Evolutionary conservation across 352 stramenopile species (phyloP), one percentile per base, ranked within the genome.

Genomic region (Pythium scleroteichum): DNA sequence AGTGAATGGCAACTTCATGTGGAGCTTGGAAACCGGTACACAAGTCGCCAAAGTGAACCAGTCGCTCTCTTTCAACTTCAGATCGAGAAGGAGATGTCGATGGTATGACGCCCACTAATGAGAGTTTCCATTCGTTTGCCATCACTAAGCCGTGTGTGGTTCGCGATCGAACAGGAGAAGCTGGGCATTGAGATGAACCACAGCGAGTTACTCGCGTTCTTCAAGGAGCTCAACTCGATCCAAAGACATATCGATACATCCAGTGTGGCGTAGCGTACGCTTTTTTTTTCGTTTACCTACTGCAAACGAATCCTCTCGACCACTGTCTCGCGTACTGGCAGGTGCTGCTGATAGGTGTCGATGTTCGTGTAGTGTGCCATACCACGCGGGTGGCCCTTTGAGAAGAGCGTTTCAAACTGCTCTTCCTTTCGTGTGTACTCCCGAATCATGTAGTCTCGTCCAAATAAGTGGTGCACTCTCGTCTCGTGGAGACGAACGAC

Each of bases 351-450:
- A 68, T 84, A 93, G 10, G 72, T 85, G 59, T 93, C 81, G 23
- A 93, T 88, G 69, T 91, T 91, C 38, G 81, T 91, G 61, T 93
- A 93, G 71, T 93, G 73, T 42, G 78, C 76, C 84, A 93, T 92
- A 53, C 69, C 85, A 47, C 75, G 87, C 42, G 82, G 76, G 45
- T 92, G 69, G 22, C 85, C 85, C 42, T 85, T 64, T 4, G 71
- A 70, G 44, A 92, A 89, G 13, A 92, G 69, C 52, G 60, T 41
- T 39, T 92, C 83, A 41, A 93, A 92, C 27, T 79, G 71, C 53
- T 84, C 70, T 60, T 92, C 85, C 66, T 92, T 92, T 24, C 79
- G 78, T 29, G 76, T 89, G 74, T 86, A 92, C 60, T 94, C 85
- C 17, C 82, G 83, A n/a, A 90, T 56, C 45, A 94, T 73, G 58